Evolutionary conservation across 2,329 filamentous ascomycete species (phyloP).

Genomic region (Penicillium sp.): DNA sequence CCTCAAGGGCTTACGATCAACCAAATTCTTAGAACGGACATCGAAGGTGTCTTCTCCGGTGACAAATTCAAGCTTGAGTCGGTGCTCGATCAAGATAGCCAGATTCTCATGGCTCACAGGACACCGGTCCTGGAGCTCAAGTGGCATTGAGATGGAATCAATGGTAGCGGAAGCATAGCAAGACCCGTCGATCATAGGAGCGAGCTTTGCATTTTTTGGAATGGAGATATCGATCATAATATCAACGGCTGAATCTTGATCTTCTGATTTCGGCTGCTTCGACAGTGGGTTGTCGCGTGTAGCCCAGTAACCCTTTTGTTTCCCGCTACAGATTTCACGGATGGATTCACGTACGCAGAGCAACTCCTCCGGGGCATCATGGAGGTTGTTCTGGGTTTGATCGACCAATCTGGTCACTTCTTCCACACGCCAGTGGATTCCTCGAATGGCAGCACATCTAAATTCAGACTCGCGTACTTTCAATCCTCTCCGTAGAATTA

Average conservation of each 20-base stretch:
- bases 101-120: background rate
- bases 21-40: conserved; percentile 2
- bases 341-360: background rate
- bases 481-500: conserved; percentile 27
- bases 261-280: background rate
- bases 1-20: conserved; percentile 9
- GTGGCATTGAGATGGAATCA: background rate
- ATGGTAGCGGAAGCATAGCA: background rate
- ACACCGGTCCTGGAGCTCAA: background rate
- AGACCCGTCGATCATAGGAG: background rate
- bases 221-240: conserved; percentile 5
- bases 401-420: conserved; percentile 11
- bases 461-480: conserved; percentile 7
- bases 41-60: conserved; percentile 13
- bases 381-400: background rate
- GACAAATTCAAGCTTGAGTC: conserved; percentile 11
- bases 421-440: conserved; percentile 14
- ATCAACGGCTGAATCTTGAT: conserved; percentile 6
- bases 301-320: conserved; percentile 13
- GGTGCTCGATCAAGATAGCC: conserved; percentile 9
- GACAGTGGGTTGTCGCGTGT: conserved; percentile 3
- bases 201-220: background rate
- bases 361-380: background rate
- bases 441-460: conserved; percentile 10
- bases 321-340: conserved; percentile 7